Evolutionary conservation across 2,329 filamentous ascomycete genomes (phyloP).

Genomic region (Nigrospora sphaerica): DNA sequence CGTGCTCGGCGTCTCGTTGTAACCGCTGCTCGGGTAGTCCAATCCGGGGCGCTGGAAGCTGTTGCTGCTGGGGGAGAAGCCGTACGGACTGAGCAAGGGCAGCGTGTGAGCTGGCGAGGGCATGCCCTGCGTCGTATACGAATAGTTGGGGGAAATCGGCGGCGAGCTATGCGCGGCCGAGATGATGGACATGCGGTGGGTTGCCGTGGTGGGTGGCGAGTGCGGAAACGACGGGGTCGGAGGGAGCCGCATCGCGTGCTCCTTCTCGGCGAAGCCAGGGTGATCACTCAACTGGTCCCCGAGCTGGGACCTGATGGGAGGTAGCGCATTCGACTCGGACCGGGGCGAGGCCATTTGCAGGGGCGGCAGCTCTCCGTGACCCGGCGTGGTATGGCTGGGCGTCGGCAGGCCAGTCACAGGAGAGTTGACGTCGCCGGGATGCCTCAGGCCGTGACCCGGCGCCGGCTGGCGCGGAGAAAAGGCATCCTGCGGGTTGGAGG

Average conservation of each 20-base stretch:
- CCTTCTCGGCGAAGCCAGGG: constrained; percentile 14
- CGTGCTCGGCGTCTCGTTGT: constrained; percentile 38
- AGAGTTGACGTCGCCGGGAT: constrained; percentile 23
- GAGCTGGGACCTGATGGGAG: constrained; percentile 26
- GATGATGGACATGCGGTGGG: constrained; percentile 21
- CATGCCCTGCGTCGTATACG: constrained; percentile 31
- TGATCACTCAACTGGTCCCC: constrained; percentile 25
- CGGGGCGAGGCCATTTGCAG: constrained; percentile 29
- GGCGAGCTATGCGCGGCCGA: constrained; percentile 33
- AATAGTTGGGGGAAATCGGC: constrained; percentile 42
- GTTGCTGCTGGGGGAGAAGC: constrained; percentile 21
- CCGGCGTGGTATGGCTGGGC: constrained; percentile 8
- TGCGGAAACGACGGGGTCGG: constrained; percentile 16
- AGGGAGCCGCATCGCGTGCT: constrained; percentile 16
- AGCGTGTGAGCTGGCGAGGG: constrained; percentile 38
- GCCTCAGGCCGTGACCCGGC: constrained; percentile 19
- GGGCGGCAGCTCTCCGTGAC: constrained; percentile 22
- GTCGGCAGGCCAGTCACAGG: constrained; percentile 21
- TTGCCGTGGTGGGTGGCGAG: constrained; percentile 24
- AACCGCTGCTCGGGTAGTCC: constrained; percentile 34
- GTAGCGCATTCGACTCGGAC: constrained; percentile 28
- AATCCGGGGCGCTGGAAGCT: constrained; percentile 23
- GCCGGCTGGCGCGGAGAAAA: constrained; percentile 15
- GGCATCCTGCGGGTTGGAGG: constrained; percentile 15
- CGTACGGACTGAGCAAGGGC: constrained; percentile 29